Evolutionary conservation across 768 basidiomycete genomes (phyloP).

Genomic region (Pleurotus cornucopiae): DNA sequence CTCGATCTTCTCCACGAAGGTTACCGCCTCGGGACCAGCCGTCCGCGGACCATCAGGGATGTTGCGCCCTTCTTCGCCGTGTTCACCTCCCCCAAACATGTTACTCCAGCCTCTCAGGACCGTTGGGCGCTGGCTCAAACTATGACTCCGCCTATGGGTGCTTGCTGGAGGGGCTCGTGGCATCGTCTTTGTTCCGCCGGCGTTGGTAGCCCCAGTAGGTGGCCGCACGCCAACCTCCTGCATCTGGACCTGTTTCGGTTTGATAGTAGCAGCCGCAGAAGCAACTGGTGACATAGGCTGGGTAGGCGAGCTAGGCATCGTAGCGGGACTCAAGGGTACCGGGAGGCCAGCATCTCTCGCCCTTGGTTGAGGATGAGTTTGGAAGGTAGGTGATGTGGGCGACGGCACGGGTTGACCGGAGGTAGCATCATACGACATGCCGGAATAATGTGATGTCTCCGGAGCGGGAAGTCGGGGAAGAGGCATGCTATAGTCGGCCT

Average conservation of each 20-base stretch:
- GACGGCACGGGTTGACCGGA: conserved; percentile 41
- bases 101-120: conserved; percentile 52
- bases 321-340: conserved; percentile 24
- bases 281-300: background rate
- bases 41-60: conserved; percentile 45
- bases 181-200: conserved; percentile 21
- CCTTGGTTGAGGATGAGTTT: conserved; percentile 53
- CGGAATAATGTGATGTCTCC: conserved; percentile 69
- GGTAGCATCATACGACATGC: conserved; percentile 70
- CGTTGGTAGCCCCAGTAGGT: conserved; percentile 12
- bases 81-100: conserved; percentile 47
- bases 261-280: conserved; percentile 9
- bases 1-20: conserved; percentile 44
- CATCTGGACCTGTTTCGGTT: conserved; percentile 16
- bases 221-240: conserved; percentile 5
- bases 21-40: conserved; percentile 59
- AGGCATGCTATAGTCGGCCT: conserved; percentile 79
- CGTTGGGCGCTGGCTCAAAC: conserved; percentile 72
- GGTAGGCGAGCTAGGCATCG: conserved; percentile 1
- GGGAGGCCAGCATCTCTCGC: conserved; percentile 60
- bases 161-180: conserved; percentile 74
- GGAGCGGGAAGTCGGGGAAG: conserved; percentile 70
- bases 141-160: conserved; percentile 80
- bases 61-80: conserved; percentile 31
- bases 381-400: conserved; percentile 57